Base-by-base conservation (phyloP, 148 eudicot species). In the Fagopyrum tataricum region DNA sequence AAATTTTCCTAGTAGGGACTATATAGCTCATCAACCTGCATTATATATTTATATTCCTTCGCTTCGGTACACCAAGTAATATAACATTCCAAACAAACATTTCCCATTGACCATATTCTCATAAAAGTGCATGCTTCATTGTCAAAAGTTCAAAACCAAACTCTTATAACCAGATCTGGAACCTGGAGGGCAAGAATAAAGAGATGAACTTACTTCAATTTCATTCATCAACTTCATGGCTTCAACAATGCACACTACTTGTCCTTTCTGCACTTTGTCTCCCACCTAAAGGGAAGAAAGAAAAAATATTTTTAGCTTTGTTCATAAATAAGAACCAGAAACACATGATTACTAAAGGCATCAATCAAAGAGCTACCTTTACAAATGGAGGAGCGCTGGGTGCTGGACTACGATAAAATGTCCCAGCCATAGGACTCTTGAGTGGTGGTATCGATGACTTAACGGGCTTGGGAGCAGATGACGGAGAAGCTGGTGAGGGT, bases 211-310 rank as follows among this genome's bases (percentile, higher is more conserved):
- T 82, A 86, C 96, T 81, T 90, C 92, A 66, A 90, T 88, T 79
- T 90, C 96, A 76, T 90, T 90, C 96, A 90, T 90, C 87, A 90
- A 77, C 74, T 90, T 90, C 96, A 90, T 90, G 70, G 96, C 96
- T 82, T 90, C 96, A 76, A 90, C 81, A 67, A 90, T 88, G 79
- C 96, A 90, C 24, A 90, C 18, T 69, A 88, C 83, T 76, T 90
- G 96, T 61, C 96, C 92, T 81, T 90, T 90, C 75, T 88, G 77
- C 41, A 90, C 96, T 80, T 82, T 85, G 78, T 90, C 96, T 67
- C 96, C 96, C 73, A 90, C 89, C 92, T 90, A 68, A 4, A 31
- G 37, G 1, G 37, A 31, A 31, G 37, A 31, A 31, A 31, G 37
- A 31, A 31, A 26, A 31, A 31, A 31, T 3, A 31, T 31, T 2